Evolutionary conservation across 2,329 filamentous ascomycete species (phyloP).

Genomic region (Colletotrichum graminicola): DNA sequence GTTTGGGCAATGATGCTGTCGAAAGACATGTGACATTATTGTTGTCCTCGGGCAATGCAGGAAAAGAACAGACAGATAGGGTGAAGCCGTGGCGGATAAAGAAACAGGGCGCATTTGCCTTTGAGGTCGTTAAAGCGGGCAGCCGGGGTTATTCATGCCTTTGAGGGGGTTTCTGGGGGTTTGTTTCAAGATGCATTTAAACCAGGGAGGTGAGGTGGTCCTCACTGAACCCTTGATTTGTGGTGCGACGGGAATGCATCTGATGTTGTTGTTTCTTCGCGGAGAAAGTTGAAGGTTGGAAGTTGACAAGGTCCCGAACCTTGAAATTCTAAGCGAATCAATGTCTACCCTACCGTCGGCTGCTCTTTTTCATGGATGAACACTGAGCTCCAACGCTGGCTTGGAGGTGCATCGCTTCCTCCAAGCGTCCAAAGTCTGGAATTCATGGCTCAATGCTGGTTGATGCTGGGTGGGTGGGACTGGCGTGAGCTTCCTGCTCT

Average conservation of each 20-base stretch:
- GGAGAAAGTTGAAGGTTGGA: not conserved
- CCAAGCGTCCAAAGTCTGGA: not conserved
- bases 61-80: not conserved
- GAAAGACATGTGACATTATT: no score
- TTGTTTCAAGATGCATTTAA: constrained; percentile 24
- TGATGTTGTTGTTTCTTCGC: not conserved
- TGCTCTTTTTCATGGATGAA: not conserved
- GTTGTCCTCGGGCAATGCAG: not conserved
- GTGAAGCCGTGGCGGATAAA: not conserved
- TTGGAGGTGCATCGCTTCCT: not conserved
- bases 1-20: not conserved
- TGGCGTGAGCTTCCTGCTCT: not conserved
- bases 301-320: not conserved
- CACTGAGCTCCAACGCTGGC: not conserved
- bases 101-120: not conserved
- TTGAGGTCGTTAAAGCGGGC: not conserved
- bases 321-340: not conserved
- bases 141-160: constrained; percentile 1
- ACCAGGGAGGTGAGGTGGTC: not conserved
- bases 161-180: constrained; percentile 7
- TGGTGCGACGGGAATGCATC: not conserved
- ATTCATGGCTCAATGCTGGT: not conserved
- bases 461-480: not conserved
- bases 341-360: not conserved
- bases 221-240: not conserved